Conservation (phyloP, 2,329 filamentous ascomycete species). For the Leptographium galeiforme region DNA sequence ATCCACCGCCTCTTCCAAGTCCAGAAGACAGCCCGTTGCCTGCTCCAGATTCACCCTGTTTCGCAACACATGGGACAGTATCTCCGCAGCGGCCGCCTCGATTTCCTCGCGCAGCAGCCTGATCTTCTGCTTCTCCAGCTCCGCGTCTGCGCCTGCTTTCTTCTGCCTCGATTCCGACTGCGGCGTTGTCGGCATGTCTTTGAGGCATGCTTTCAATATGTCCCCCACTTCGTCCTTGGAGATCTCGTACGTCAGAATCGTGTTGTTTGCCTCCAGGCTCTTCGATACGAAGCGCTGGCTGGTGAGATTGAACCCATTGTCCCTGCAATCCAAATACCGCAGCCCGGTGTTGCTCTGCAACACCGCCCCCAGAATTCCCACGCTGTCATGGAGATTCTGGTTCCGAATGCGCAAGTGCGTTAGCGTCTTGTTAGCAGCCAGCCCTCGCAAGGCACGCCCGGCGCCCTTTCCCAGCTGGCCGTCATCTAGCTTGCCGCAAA, state of each 20-base stretch:
- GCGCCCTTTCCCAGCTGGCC: constrained; percentile 40
- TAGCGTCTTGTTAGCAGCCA: constrained; percentile 18
- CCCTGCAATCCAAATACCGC: constrained; percentile 38
- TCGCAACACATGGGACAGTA: constrained; percentile 13
- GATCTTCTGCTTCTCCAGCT: constrained; percentile 12
- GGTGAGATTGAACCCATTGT: constrained; percentile 40
- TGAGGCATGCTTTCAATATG: constrained; percentile 12
- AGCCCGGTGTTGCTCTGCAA: constrained; percentile 35
- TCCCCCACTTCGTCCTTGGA: constrained; percentile 14
- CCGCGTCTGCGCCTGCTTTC: constrained; percentile 8
- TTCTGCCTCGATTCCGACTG: constrained; percentile 5
- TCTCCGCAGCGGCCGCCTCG: constrained; percentile 10
- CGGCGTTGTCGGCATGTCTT: constrained; percentile 8
- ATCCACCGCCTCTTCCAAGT: constrained; percentile 14
- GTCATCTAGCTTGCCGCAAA: constrained; percentile 43
- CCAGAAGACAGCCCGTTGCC: constrained; percentile 13
- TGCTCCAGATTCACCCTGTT: constrained; percentile 15
- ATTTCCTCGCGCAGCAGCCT: constrained; percentile 9
- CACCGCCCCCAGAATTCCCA: constrained; percentile 36
- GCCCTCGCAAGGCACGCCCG: constrained; percentile 28
- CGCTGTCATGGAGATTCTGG: constrained; percentile 40
- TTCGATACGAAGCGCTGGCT: constrained; percentile 33
- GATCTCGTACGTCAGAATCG: constrained; percentile 29
- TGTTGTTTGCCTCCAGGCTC: constrained; percentile 27
- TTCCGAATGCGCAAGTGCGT: constrained; percentile 40